Evolutionary conservation across 163 green algal species (phyloP), one percentile per base, ranked within the genome.

Genomic region (Scenedesmus sp.): DNA sequence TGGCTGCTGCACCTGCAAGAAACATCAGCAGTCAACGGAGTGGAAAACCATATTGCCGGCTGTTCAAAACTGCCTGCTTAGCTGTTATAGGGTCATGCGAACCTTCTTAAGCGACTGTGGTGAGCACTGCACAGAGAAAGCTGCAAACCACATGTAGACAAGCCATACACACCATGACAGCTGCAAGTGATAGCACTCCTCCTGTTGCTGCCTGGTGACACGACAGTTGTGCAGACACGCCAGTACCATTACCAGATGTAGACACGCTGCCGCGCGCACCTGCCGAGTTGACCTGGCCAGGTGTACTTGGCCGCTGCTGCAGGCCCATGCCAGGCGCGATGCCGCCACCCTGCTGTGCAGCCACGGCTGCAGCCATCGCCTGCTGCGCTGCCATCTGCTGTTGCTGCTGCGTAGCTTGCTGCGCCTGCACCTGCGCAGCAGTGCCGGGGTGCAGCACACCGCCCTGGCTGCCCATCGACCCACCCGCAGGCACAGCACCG

Each of bases 331-430:
- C 35, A 43, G 83, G 46, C 65, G 56, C 56, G 20, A 76, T 40
- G 70, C 40, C 43, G 56, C 78, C 78, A 37, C 78, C 87, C 37
- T 65, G 65, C 65, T 76, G 49, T 26, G 51, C 87, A 22, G 37
- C 87, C 42, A 33, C 35, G 22, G n/a, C 70, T 76, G 43, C 87
- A 40, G 86, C 86, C 84, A 83, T 49, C 44, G 46, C 49, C 87
- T 92, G 88, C 59, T 92, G 85, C 85, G 33, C 33, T 40, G n/a
- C n/a, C 83, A 73, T 56, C 83, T 88, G 83, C 83, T 81, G 51
- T 53, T 88, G 87, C 87, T 91, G 86, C 86, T 91, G 73, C 72
- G 26, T 59, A 9, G 85, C 85, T 22, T 91, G 88, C 80, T 83
- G 59, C 0, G 81, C 80, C 65, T 92, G 88, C 73, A 40, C 81